Base-by-base conservation (phyloP, 2,329 filamentous ascomycete genomes). In the Xylaria sp. region DNA sequence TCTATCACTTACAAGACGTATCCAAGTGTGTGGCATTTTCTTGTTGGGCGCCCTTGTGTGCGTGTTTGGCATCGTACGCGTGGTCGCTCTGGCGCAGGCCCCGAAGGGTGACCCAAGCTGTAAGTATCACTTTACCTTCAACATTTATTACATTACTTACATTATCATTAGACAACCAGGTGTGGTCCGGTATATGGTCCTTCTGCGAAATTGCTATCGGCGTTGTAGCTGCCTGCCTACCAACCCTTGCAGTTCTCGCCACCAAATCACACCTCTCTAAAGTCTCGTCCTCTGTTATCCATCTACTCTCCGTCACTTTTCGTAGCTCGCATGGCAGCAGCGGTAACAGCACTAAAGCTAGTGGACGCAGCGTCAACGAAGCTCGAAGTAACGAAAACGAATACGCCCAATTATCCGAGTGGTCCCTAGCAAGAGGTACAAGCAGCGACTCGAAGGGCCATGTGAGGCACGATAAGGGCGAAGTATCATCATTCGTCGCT, bases 51-150 rank as follows among this genome's bases (percentile, higher is more conserved):
- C 61, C 13, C 15, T 63, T 10, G 61, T 63, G 10, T 56, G 51
- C 51, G 61, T 63, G 28, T 63, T 63, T 28, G 51, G 61, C 28
- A 56, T 56, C 41, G 7, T 63, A 9, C 61, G 61, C n/a, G 52
- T 63, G 5, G 61, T 57, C 41, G 28, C 28, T 56, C 12, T 63
- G 39, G 51, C 60, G 8, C 33, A 46, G 36, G 60, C 60, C 9
- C 49, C 49, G 10, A 3, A 33, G 9, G 60, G 60, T 10, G 61
- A 63, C 36, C 18, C 39, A 49, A 63, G 39, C 25, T 63, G 51
- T 63, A 48, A 56, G 61, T 48, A n/a, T 10, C 39, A 23, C 51
- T 56, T 3, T 56, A 48, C 23, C 28, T 49, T 56, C 41, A 5
- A 36, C 51, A 25, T 43, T 25, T 7, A n/a, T 49, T 36, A 41